Base-by-base conservation (phyloP, 2,329 filamentous ascomycete genomes). In the Didymella exigua region DNA sequence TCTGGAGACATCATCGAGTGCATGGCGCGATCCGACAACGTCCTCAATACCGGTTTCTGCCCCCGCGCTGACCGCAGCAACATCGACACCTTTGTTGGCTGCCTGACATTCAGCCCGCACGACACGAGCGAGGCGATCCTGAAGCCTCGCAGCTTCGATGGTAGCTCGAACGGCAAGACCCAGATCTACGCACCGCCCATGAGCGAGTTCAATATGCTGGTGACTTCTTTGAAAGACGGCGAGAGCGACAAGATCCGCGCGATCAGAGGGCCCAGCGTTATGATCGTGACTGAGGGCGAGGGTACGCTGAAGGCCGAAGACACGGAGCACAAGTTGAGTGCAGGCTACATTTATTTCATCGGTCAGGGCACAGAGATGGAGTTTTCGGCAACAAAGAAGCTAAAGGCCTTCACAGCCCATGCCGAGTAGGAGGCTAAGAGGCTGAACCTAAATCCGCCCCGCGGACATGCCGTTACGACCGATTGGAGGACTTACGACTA, bases 11-110 rank as follows among this genome's bases (percentile, higher is more conserved):
- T 91, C 46, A 85, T 91, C 63, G 89, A 91, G 72, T 91, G 88
- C 74, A 91, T 91, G 89, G 89, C 89, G 1, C 82, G 88, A 7
- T 86, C 82, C 18, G 87, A 91, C 76, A 90, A 91, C 54, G 88
- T 92, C 2, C 78, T 92, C 44, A 90, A 89, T 71, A 85, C 84
- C 0, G 89, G 89, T 0, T 90, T 93, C 77, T 91, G 88, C 62
- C 88, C 89, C 0, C 79, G 79, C 1, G 82, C 84, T 0, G 85
- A 89, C 41, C 80, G 87, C 11, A 82, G 89, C 66, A 84, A 79
- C 37, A 78, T 86, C 21, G 86, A 89, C 16, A 70, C 86, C 24
- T 91, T 92, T 73, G 79, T 79, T 19, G 77, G 82, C 3, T 81
- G 83, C 1, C 69, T 92, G 16, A 88, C 83, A 0, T 91, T 90